These are phyloP conservation scores for Zizania palustris DNA, from an alignment of 202 grass and related monocot genomes.

Conservation along the genomic window DNA sequence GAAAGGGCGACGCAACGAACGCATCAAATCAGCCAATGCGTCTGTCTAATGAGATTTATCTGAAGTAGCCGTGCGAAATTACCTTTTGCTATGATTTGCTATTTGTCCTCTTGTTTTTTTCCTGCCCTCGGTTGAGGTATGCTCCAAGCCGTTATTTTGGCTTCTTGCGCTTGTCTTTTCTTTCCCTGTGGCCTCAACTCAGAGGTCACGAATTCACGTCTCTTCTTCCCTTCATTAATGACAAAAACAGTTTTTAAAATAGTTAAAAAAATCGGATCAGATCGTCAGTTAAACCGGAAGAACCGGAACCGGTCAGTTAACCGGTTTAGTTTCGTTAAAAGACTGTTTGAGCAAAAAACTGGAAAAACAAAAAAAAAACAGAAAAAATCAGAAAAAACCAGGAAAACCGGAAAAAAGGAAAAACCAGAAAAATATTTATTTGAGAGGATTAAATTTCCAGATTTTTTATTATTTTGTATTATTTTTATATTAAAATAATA, in stretches of 20 bases:
- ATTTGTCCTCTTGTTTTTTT: slow-evolving; percentile 7
- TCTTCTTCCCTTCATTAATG: not conserved
- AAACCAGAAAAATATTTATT: no score
- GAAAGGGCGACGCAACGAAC: not conserved
- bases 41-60: not conserved
- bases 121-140: not conserved
- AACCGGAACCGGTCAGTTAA: no score
- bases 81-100: not conserved
- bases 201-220: not conserved
- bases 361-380: no score
- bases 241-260: not conserved
- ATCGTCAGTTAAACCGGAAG: no score
- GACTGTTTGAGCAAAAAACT: no score
- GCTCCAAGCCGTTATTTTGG: slow-evolving; percentile 45
- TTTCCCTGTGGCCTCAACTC: not conserved
- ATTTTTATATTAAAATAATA: no score
- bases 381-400: no score
- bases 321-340: no score
- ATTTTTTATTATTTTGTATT: no score
- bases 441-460: no score
- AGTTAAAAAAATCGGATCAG: no score
- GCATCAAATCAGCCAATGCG: not conserved
- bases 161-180: not conserved
- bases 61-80: slow-evolving; percentile 4
- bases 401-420: no score